Percentiles rank a stretch among this genome's conserved stretches.
phyloP scores from a whole-genome alignment of 2,329 filamentous ascomycete species.

The Clonostachys rhizophaga region DNA sequence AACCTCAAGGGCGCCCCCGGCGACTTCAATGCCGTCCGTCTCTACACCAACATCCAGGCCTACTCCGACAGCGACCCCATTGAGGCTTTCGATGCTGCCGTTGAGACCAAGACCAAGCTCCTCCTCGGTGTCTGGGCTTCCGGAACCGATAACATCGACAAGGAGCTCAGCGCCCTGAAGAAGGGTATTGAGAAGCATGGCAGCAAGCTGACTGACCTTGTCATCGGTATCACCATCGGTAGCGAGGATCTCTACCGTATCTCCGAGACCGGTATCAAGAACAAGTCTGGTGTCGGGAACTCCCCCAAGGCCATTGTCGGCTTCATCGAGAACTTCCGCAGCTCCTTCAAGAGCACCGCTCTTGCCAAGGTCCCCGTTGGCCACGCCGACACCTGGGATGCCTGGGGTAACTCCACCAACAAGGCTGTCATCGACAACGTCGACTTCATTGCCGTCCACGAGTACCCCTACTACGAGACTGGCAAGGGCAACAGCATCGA shows the following conservation, averaged over 20 bases:
- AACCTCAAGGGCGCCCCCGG: conserved; percentile 35
- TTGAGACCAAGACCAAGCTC: conserved; percentile 53
- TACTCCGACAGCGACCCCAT: conserved; percentile 70
- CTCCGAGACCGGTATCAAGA: conserved; percentile 55
- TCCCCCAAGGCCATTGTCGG: conserved; percentile 52
- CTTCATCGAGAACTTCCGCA: conserved; percentile 63
- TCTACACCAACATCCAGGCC: conserved; percentile 66
- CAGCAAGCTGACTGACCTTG: conserved; percentile 44
- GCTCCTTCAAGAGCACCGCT: conserved; percentile 42
- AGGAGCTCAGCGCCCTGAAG: conserved; percentile 57
- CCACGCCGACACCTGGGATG: conserved; percentile 67
- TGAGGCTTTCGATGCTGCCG: conserved; percentile 71
- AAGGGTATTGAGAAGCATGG: conserved; percentile 50
- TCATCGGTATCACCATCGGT: conserved; percentile 62
- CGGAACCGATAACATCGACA: conserved; percentile 47
- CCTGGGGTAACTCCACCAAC: conserved; percentile 56
- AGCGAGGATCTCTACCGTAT: conserved; percentile 64
- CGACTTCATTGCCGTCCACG: conserved; percentile 62
- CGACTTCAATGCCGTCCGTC: conserved; percentile 52
- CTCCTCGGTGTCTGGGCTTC: conserved; percentile 63
- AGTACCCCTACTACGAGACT: conserved; percentile 63
- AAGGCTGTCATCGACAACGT: conserved; percentile 54
- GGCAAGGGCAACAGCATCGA: conserved; percentile 50
- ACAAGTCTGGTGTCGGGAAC: conserved; percentile 57
- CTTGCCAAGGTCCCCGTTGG: conserved; percentile 48